These are phyloP conservation scores for Lachancea fermentati DNA, from an alignment of 805 yeast species.

Conservation along the genomic window DNA sequence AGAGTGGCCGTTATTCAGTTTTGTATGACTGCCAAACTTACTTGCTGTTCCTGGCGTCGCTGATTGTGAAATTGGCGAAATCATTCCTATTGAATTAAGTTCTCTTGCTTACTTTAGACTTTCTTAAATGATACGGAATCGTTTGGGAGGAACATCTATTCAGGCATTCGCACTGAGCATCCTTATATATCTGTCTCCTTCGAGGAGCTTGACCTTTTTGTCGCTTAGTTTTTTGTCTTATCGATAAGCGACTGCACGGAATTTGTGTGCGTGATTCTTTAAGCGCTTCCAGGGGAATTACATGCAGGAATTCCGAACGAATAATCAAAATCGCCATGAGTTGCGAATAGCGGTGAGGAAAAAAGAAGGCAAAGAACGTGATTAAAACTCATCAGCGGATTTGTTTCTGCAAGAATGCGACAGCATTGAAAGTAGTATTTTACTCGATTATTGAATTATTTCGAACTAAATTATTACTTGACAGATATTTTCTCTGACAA, in stretches of 20 bases:
- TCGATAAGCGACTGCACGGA: slow-evolving; percentile 1
- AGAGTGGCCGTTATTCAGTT: slow-evolving; percentile 9
- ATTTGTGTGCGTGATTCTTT: background rate
- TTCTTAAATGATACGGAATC: too few relatives aligned
- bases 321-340: background rate
- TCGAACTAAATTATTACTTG: slow-evolving; percentile 16
- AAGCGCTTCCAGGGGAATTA: background rate
- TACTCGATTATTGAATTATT: too few relatives aligned
- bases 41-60: slow-evolving; percentile 4
- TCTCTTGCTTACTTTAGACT: background rate
- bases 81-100: background rate
- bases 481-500: slow-evolving; percentile 14
- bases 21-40: slow-evolving; percentile 1
- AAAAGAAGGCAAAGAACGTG: background rate
- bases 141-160: too few relatives aligned
- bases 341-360: background rate
- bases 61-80: slow-evolving; percentile 7
- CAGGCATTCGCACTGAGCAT: background rate
- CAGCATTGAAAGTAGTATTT: too few relatives aligned
- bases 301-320: background rate
- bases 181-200: background rate
- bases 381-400: too few relatives aligned
- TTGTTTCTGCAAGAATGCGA: too few relatives aligned
- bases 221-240: background rate
- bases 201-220: background rate